Conservation (phyloP, 805 yeast genomes). For the Wickerhamiella azyma region DNA sequence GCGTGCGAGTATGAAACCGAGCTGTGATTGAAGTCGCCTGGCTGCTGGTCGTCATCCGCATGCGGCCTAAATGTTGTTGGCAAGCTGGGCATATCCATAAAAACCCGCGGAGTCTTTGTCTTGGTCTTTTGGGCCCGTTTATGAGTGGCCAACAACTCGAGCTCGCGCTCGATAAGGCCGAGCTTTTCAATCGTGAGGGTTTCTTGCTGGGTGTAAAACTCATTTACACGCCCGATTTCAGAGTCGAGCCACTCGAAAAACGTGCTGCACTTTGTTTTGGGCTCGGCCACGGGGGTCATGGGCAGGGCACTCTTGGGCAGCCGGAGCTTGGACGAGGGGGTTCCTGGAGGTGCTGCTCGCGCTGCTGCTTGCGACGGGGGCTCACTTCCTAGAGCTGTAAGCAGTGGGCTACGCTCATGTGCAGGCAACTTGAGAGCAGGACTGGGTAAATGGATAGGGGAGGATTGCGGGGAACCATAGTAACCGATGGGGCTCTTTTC, state of each 20-base stretch:
- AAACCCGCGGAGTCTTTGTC: background rate
- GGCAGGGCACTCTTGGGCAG: constrained; percentile 1
- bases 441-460: constrained; percentile 14
- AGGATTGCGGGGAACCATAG: background rate
- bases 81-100: constrained; percentile 9
- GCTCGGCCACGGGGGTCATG: constrained; percentile 10
- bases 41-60: background rate
- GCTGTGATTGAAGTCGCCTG: constrained; percentile 36
- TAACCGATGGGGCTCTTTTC: constrained; percentile 3
- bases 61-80: constrained; percentile 6
- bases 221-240: constrained; percentile 46
- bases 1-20: constrained; percentile 48
- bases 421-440: constrained; percentile 19
- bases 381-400: constrained; percentile 4
- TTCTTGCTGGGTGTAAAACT: constrained; percentile 49
- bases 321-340: too few species aligned
- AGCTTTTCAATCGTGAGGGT: constrained; percentile 45
- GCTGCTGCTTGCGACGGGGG: background rate
- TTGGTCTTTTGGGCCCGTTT: constrained; percentile 23
- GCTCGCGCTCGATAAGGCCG: constrained; percentile 51
- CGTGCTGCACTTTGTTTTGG: constrained; percentile 28
- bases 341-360: too few species aligned
- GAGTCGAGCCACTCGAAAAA: constrained; percentile 56
- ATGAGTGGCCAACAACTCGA: constrained; percentile 42
- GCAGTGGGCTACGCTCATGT: constrained; percentile 11